Conservation (phyloP, 108 stramenopile species). For the Cyclotella choctawhatcheeana region DNA sequence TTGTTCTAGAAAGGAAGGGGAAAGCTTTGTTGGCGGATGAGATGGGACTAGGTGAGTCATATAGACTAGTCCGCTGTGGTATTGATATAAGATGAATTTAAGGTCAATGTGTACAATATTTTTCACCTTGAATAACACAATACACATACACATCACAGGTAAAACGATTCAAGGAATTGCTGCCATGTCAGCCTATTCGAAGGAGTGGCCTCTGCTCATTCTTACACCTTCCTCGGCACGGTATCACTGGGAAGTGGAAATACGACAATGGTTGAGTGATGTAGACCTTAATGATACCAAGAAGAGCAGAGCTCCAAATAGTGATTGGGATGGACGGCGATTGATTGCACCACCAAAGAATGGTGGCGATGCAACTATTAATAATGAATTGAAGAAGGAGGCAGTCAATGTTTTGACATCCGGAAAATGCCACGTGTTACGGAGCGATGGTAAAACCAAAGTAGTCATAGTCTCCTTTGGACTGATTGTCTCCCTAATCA, state of each 20-base stretch:
- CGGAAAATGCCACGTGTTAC: conserved; percentile 61
- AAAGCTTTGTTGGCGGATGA: conserved; percentile 75
- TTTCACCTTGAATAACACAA: too few relatives aligned
- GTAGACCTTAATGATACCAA: conserved; percentile 5
- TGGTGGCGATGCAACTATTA: not conserved
- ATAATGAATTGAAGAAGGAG: conserved; percentile 45
- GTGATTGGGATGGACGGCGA: not conserved
- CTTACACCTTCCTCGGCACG: conserved; percentile 90
- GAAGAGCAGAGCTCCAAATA: not conserved
- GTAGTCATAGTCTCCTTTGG: conserved; percentile 89
- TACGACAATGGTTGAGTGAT: conserved; percentile 83
- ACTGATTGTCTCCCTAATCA: conserved; percentile 69
- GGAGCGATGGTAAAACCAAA: conserved; percentile 43
- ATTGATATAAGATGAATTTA: not conserved
- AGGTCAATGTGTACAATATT: not conserved
- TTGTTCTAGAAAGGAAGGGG: conserved; percentile 79
- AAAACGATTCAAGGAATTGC: conserved; percentile 95
- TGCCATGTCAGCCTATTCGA: conserved; percentile 72
- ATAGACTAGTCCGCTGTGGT: not conserved
- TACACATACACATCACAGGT: too few relatives aligned
- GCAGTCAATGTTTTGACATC: conserved; percentile 82
- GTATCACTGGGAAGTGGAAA: conserved; percentile 95
- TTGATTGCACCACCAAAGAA: not conserved
- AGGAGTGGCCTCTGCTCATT: conserved; percentile 94
- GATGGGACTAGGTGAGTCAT: conserved; percentile 60